These are phyloP conservation scores for Fonsecaea erecta DNA, from an alignment of 2,329 filamentous ascomycete species.

Conservation along the genomic window DNA sequence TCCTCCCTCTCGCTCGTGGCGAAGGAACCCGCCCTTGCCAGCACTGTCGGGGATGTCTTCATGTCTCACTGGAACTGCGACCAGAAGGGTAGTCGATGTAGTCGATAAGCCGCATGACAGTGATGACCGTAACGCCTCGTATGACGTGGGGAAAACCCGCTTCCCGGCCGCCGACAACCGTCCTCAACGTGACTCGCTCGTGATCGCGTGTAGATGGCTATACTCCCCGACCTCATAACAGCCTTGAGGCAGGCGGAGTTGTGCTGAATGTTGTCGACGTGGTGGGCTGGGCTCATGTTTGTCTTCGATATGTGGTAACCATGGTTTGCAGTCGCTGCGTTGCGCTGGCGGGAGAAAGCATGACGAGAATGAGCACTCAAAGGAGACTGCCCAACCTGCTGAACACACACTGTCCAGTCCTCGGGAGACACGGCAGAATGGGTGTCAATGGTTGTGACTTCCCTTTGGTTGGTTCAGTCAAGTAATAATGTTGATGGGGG, in stretches of 20 bases:
- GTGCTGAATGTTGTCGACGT: neutral
- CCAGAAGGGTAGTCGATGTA: neutral
- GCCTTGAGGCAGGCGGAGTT: neutral
- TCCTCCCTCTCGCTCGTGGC: neutral
- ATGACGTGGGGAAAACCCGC: conserved; percentile 1
- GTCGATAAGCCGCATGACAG: neutral
- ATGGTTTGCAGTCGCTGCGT: neutral
- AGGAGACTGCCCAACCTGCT: neutral
- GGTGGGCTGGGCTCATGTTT: neutral
- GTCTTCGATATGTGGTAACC: conserved; percentile 1
- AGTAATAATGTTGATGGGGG: neutral
- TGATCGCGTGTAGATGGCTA: neutral
- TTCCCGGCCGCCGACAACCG: neutral
- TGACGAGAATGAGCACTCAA: neutral
- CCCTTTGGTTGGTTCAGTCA: neutral
- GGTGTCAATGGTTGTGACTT: neutral
- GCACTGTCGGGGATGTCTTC: neutral
- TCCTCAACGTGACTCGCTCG: neutral
- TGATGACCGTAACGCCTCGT: neutral
- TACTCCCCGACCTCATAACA: neutral
- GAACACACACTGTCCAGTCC: neutral
- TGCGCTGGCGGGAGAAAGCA: neutral
- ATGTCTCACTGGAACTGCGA: neutral
- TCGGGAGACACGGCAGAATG: neutral
- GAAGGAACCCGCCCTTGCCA: neutral